Evolutionary conservation across 176 grass and related monocot genomes (phyloP), one percentile per base, ranked within the genome.

Genomic region (Phoenix roebelenii): DNA sequence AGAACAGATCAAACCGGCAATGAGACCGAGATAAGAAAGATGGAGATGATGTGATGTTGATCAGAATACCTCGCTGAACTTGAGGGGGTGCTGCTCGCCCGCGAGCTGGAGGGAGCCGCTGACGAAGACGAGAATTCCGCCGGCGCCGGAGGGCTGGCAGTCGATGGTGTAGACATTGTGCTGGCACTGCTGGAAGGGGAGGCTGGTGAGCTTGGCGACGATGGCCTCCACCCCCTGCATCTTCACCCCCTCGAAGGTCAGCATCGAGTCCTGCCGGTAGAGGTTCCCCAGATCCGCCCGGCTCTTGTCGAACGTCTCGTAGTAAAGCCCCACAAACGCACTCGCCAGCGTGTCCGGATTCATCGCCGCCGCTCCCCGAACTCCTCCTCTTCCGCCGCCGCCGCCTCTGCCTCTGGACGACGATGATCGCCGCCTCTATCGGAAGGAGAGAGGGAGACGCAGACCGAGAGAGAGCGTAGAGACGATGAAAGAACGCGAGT

Each of bases 91-190:
- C 9, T 19, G 14, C 48, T 65, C 63, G 63, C 63, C 63, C 16
- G 49, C 49, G 48, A 65, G 63, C 15, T 65, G 63, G 49, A 65
- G 63, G 63, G 63, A 65, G 20, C 63, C 63, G 22, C 49, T 51
- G 63, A 65, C 63, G 63, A 65, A 65, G 63, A 65, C 63, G 23
- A 65, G 49, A 22, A 65, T 65, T 16, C 63, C 63, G 4, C 63
- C 63, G 3, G 22, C 49, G 22, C 63, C 63, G 49, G 63, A 65
- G 48, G 63, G 63, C 49, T 65, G 63, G 23, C 22, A 65, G 49
- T 65, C 63, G 63, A 65, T 14, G 5, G 63, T 65, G 63, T 49
- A 65, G 49, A 65, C 25, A 16, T 6, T 15, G 22, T 65, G 63
- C 15, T 22, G 49, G 48, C 63, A 65, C 63, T 65, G 63, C 63